Conservation (phyloP, 2,329 filamentous ascomycete species). For the Xylariaceae sp. region DNA sequence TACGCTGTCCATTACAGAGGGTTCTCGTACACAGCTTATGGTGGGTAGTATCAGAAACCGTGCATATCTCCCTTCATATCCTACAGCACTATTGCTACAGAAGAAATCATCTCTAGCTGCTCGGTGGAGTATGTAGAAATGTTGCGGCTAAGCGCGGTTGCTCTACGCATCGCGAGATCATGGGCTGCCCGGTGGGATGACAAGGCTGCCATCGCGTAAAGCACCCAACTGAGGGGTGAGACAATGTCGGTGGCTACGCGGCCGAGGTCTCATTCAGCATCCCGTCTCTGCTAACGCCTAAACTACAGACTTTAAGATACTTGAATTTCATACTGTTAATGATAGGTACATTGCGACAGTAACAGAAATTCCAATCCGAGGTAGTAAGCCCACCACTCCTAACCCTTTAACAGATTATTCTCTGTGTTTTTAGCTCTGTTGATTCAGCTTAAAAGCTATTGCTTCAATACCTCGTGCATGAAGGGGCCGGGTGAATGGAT, state of each 20-base stretch:
- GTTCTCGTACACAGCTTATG: no score
- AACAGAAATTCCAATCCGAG: not conserved
- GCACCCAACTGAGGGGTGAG: not conserved
- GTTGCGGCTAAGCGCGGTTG: slow-evolving; percentile 3
- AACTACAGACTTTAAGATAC: not conserved
- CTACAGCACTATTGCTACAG: no score
- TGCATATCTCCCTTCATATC: no score
- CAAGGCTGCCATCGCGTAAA: not conserved
- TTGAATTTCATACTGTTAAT: not conserved
- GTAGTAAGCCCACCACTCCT: not conserved
- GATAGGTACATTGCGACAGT: not conserved
- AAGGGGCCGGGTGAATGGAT: not conserved
- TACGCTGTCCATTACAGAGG: no score
- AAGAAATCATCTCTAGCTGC: no score
- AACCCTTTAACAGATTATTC: not conserved
- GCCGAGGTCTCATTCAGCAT: not conserved
- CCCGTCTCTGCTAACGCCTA: not conserved
- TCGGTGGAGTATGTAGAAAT: no score
- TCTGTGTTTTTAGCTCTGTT: not conserved
- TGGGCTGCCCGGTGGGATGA: not conserved
- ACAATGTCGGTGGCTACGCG: slow-evolving; percentile 1
- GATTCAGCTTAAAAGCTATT: not conserved
- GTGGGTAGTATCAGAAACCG: no score
- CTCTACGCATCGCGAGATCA: not conserved
- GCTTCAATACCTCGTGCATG: slow-evolving; percentile 9